A percentile compares a stretch with the other conserved stretches of the same genome.
Evolutionary conservation across 352 stramenopile species (phyloP).

Genomic region (Phytophthora melonis): DNA sequence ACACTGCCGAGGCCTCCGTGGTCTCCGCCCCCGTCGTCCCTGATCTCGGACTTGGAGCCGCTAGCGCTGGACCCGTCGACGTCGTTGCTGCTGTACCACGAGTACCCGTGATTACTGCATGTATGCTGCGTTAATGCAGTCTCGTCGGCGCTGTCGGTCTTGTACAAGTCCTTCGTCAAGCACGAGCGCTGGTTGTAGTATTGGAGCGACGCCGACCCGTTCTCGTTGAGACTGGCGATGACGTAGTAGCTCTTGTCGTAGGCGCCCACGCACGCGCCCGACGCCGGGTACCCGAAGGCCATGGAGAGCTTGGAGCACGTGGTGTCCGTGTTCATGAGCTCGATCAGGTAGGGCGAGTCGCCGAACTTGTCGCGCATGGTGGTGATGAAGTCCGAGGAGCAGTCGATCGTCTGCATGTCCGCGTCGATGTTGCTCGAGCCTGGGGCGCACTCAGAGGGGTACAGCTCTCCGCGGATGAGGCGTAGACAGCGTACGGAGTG

Average conservation of each 20-base stretch:
- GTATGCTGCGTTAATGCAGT: constrained; percentile 21
- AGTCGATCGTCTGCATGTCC: constrained; percentile 34
- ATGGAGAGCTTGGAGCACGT: constrained; percentile 27
- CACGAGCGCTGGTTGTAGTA: constrained; percentile 29
- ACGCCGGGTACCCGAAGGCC: constrained; percentile 33
- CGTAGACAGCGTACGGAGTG: constrained; percentile 29
- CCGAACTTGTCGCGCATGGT: constrained; percentile 31
- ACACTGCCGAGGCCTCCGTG: constrained; percentile 2
- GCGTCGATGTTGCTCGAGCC: constrained; percentile 22
- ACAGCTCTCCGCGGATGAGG: constrained; percentile 4
- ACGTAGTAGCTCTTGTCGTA: constrained; percentile 44
- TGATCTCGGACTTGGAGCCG: neutral
- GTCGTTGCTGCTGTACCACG: constrained; percentile 41
- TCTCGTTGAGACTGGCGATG: constrained; percentile 25
- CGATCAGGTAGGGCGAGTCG: constrained; percentile 32
- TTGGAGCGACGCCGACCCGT: constrained; percentile 29
- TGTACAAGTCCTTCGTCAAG: constrained; percentile 8
- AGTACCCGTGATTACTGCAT: constrained; percentile 19
- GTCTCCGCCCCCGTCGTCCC: neutral
- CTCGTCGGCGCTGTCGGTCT: constrained; percentile 21
- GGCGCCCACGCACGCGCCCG: constrained; percentile 25
- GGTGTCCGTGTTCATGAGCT: constrained; percentile 24
- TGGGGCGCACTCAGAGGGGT: constrained; percentile 7
- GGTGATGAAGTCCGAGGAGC: constrained; percentile 32
- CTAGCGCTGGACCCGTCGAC: constrained; percentile 14